Base-by-base conservation (phyloP, 371 early-diverging fungal species). In the Batrachochytrium dendrobatidis region DNA sequence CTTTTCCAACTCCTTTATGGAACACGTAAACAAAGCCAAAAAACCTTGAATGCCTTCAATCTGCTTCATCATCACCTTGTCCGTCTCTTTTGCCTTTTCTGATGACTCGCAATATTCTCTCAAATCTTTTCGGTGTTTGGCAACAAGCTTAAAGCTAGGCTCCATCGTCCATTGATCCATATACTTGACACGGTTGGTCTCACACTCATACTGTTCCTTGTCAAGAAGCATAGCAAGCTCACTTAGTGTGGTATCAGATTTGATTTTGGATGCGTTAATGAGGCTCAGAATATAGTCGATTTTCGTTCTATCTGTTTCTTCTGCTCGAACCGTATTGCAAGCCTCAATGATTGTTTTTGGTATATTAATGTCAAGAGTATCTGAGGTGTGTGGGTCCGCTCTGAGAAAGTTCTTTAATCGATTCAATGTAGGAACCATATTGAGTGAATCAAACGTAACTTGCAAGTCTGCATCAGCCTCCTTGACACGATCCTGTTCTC, bases 121-220 rank as follows among this genome's bases (percentile, higher is more conserved):
- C 7, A 91, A 67, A 59, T 93, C 93, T 34, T 85, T 78, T 39
- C 91, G 82, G 60, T 87, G 86, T 45, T 81, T 75, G 5, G 81
- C 73, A 0, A 90, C 87, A 3, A 85, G 65, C n/a, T 83, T 70
- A 15, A 81, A 80, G 0, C 92, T 90, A 18, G 94, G 88, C 45
- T 83, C 77, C 61, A 90, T 88, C 18, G 86, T 83, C 91, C 94
- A 95, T n/a, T 73, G 72, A 46, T 89, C 86, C 28, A 80, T 83
- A 61, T 85, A 86, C 59, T 85, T 81, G 7, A 75, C 74, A 63
- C 91, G 61, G 65, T 84, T 70, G 10, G 69, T 72, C 56, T 93
- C 93, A 65, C 90, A 91, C 25, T 85, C 91, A 55, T 81, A 79
- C 72, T 90, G 90, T 75, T 94, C 95, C 49, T 86, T 83, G 59